Percentiles rank a stretch among this genome's conserved stretches.
These are phyloP conservation scores for Pistacia integerrima DNA, from an alignment of 345 rosid genomes.

Conservation along the genomic window DNA sequence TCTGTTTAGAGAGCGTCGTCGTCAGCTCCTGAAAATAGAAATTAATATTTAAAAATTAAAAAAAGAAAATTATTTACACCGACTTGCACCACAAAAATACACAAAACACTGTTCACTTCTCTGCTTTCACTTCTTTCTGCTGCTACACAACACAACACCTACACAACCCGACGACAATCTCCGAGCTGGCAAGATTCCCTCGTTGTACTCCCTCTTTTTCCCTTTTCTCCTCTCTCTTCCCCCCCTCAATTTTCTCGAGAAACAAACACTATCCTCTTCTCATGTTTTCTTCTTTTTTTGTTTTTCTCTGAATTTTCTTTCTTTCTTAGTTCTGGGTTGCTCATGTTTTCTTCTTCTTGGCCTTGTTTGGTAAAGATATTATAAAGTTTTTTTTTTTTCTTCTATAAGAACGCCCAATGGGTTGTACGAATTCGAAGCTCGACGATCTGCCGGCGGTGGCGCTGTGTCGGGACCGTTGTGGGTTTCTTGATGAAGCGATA, in stretches of 20 bases:
- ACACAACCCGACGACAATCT: constrained; percentile 53
- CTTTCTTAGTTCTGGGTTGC: neutral
- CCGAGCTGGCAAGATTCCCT: constrained; percentile 82
- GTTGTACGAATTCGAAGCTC: constrained; percentile 82
- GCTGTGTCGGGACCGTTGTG: constrained; percentile 81
- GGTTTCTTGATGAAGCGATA: constrained; percentile 68
- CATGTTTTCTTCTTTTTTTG: constrained; percentile 11
- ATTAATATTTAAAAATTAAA: too few relatives aligned
- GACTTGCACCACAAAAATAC: neutral
- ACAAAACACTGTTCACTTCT: neutral
- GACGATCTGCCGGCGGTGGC: constrained; percentile 96
- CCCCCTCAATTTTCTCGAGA: constrained; percentile 23
- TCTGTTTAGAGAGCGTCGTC: too few relatives aligned
- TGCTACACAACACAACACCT: constrained; percentile 5
- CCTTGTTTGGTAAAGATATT: too few relatives aligned
- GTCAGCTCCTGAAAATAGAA: too few relatives aligned
- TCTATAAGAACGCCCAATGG: constrained; percentile 45
- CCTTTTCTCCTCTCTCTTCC: neutral
- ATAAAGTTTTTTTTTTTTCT: constrained; percentile 1
- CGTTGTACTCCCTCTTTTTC: constrained; percentile 26
- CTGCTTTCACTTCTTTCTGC: constrained; percentile 15
- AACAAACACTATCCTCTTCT: constrained; percentile 27
- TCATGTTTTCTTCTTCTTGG: neutral
- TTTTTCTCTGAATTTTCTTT: neutral
- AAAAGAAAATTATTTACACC: neutral